phyloP scores from a whole-genome alignment of 2,329 filamentous ascomycete species.

The Metarhizium album region DNA sequence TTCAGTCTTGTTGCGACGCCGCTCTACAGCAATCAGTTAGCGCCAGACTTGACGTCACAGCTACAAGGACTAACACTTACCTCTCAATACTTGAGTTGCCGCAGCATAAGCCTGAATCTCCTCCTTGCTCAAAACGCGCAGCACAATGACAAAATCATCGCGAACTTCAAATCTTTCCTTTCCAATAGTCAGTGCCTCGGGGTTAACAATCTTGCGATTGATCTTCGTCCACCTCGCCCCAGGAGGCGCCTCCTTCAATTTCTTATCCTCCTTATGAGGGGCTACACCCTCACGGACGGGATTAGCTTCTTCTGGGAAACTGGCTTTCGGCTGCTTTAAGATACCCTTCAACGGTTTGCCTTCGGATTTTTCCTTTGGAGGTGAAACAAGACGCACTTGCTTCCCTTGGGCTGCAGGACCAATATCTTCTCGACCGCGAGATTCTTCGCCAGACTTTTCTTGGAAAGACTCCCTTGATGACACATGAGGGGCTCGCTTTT shows the following conservation, averaged over 20 bases:
- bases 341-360: slow-evolving; percentile 71
- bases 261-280: slow-evolving; percentile 79
- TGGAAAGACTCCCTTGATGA: slow-evolving; percentile 6
- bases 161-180: slow-evolving; percentile 86
- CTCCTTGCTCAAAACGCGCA: slow-evolving; percentile 76
- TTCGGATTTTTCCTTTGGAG: slow-evolving; percentile 52
- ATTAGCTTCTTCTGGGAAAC: slow-evolving; percentile 79
- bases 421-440: slow-evolving; percentile 31
- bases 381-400: slow-evolving; percentile 60
- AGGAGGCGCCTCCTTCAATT: slow-evolving; percentile 57
- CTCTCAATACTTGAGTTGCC: slow-evolving; percentile 71
- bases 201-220: slow-evolving; percentile 77
- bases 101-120: slow-evolving; percentile 83
- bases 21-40: slow-evolving; percentile 14
- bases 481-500: slow-evolving; percentile 8
- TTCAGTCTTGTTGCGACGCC: slow-evolving; percentile 23
- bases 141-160: slow-evolving; percentile 87
- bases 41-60: background rate
- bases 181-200: slow-evolving; percentile 73
- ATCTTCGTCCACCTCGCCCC: slow-evolving; percentile 92
- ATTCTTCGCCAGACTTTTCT: slow-evolving; percentile 17
- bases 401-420: slow-evolving; percentile 28
- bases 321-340: slow-evolving; percentile 67
- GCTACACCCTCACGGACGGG: slow-evolving; percentile 83
- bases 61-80: slow-evolving; percentile 32